A percentile compares a stretch with the other conserved stretches of the same genome.
phyloP scores from a whole-genome alignment of 768 basidiomycete species.

The Hericium rajendrae region DNA sequence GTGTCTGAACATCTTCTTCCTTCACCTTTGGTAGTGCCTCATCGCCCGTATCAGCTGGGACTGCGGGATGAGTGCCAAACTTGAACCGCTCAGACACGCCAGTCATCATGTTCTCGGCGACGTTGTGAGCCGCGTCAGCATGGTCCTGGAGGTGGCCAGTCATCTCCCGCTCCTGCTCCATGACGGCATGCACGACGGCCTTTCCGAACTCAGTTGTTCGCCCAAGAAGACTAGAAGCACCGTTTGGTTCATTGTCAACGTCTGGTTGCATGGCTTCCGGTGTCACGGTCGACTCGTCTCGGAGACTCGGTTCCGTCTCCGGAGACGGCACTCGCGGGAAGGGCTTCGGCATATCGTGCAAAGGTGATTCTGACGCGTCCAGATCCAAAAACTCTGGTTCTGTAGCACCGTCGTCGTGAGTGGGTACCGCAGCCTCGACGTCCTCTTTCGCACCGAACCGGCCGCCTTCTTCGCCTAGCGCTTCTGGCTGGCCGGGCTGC shows the following conservation, averaged over 20 bases:
- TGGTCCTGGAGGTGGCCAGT: constrained; percentile 19
- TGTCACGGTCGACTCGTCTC: not conserved
- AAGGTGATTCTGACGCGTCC: constrained; percentile 32
- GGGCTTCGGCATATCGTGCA: not conserved
- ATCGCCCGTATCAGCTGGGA: constrained; percentile 27
- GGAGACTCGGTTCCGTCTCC: not conserved
- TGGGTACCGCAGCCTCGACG: not conserved
- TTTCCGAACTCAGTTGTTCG: constrained; percentile 21
- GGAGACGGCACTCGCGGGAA: not conserved
- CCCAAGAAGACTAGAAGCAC: constrained; percentile 9
- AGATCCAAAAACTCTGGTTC: constrained; percentile 86
- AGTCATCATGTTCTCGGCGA: constrained; percentile 15
- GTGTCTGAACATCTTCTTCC: constrained; percentile 33
- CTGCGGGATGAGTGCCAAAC: constrained; percentile 5
- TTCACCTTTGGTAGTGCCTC: constrained; percentile 38
- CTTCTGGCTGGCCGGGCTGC: constrained; percentile 24
- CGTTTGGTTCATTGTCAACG: not conserved
- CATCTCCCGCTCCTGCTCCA: constrained; percentile 19
- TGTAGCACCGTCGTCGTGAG: constrained; percentile 16
- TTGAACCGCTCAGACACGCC: constrained; percentile 8
- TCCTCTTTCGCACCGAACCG: constrained; percentile 34
- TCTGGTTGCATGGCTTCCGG: not conserved
- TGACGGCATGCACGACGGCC: constrained; percentile 17
- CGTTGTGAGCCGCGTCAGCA: constrained; percentile 1
- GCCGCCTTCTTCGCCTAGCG: constrained; percentile 23